Evolutionary conservation across 495 filamentous ascomycete species (phyloP).

Genomic region (Neurospora tetraspora): DNA sequence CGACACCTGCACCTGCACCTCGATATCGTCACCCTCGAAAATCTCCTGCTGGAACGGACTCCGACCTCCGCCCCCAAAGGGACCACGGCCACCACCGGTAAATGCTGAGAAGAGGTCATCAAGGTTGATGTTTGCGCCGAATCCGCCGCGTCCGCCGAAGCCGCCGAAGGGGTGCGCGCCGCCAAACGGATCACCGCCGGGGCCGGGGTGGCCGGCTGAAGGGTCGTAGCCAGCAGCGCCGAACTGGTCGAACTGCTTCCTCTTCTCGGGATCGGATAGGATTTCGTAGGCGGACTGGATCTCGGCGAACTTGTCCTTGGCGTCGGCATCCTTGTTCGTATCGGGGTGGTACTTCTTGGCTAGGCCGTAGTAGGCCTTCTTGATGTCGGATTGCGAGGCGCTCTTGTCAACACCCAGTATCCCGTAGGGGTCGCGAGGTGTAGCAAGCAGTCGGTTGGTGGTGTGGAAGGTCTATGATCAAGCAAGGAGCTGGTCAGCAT

Average conservation of each 20-base stretch:
- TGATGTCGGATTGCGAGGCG: constrained; percentile 80
- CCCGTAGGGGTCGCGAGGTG: constrained; percentile 72
- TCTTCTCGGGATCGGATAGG: constrained; percentile 83
- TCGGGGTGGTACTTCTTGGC: constrained; percentile 99
- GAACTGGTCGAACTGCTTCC: constrained; percentile 80
- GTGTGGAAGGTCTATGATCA: constrained; percentile 62
- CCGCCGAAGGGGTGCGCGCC: constrained; percentile 50
- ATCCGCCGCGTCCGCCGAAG: constrained; percentile 53
- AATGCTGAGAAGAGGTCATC: constrained; percentile 93
- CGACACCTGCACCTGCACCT: constrained; percentile 81
- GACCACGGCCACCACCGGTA: constrained; percentile 43
- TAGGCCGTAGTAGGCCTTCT: constrained; percentile 94
- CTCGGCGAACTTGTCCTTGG: constrained; percentile 90
- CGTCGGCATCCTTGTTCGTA: constrained; percentile 85
- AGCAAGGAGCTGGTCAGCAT: background rate
- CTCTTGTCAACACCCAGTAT: constrained; percentile 72
- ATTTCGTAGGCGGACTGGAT: constrained; percentile 89
- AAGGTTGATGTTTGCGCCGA: constrained; percentile 77
- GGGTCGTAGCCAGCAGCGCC: constrained; percentile 85
- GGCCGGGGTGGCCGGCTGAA: constrained; percentile 47
- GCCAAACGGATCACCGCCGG: constrained; percentile 59
- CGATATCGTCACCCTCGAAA: constrained; percentile 82
- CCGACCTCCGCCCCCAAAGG: constrained; percentile 39
- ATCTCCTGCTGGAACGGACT: constrained; percentile 64
- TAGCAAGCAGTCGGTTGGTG: constrained; percentile 47